Conservation (phyloP, 257 asterid species). For the Hygrophila difformis region DNA sequence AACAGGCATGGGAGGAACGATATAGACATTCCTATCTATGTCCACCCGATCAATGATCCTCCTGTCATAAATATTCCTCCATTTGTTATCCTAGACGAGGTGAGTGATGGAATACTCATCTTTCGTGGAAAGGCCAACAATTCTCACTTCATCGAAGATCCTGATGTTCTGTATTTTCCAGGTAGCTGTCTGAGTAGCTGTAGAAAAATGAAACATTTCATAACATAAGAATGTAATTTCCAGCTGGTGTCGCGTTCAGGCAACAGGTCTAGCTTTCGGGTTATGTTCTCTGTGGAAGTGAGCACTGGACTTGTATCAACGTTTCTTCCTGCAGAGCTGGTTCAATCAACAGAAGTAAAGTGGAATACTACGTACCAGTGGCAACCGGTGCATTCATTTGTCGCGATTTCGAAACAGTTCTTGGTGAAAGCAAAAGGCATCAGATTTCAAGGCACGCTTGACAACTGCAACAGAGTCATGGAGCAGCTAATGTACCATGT, state of each 20-base stretch:
- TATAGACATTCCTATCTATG: constrained; percentile 57
- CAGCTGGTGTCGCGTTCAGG: constrained; percentile 30
- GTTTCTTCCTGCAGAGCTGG: constrained; percentile 62
- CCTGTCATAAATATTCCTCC: constrained; percentile 73
- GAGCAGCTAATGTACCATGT: constrained; percentile 56
- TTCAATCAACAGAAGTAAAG: constrained; percentile 68
- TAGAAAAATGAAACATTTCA: too few relatives aligned
- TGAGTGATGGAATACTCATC: constrained; percentile 42
- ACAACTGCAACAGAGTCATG: constrained; percentile 59
- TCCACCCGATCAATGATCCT: constrained; percentile 84
- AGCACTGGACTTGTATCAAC: constrained; percentile 56
- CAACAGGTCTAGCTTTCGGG: constrained; percentile 48
- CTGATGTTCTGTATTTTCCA: constrained; percentile 66
- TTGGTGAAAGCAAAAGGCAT: constrained; percentile 76
- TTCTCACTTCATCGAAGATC: constrained; percentile 50
- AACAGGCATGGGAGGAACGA: constrained; percentile 61
- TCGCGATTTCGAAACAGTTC: constrained; percentile 74
- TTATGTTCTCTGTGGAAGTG: constrained; percentile 70
- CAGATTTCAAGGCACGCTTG: constrained; percentile 57
- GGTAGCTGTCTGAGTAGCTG: constrained; percentile 29
- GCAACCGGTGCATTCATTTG: constrained; percentile 90
- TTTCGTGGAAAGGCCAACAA: constrained; percentile 33
- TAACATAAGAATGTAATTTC: constrained; percentile 5
- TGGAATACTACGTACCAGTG: constrained; percentile 53
- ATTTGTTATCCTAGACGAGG: constrained; percentile 40